A percentile compares a stretch with the other conserved stretches of the same genome.
These are phyloP conservation scores for Penicillium macrosclerotiorum DNA, from an alignment of 495 filamentous ascomycete species.

Conservation along the genomic window DNA sequence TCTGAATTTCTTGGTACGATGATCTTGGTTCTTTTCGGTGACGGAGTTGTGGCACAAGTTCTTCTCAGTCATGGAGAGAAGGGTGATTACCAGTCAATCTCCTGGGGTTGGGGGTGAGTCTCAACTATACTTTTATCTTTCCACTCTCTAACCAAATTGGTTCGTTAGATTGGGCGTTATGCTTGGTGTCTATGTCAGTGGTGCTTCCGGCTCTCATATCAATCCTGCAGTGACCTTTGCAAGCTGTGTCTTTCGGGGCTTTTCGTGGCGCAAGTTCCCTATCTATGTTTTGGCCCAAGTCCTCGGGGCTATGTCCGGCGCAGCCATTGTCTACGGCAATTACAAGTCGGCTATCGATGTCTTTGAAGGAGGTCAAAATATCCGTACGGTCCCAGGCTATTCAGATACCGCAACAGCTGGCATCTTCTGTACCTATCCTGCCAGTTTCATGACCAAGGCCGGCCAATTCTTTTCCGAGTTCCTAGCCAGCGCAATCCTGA, in stretches of 20 bases:
- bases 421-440: slow-evolving; percentile 67
- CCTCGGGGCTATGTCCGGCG: slow-evolving; percentile 53
- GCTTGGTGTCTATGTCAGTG: slow-evolving; percentile 63
- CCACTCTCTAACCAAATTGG: slow-evolving; percentile 5
- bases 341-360: slow-evolving; percentile 54
- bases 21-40: slow-evolving; percentile 62
- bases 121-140: neutral
- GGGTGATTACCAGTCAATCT: slow-evolving; percentile 59
- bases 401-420: slow-evolving; percentile 57
- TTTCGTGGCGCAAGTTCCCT: slow-evolving; percentile 60
- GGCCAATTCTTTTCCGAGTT: slow-evolving; percentile 65
- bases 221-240: slow-evolving; percentile 66
- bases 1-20: slow-evolving; percentile 65
- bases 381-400: slow-evolving; percentile 57
- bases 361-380: slow-evolving; percentile 52
- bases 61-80: slow-evolving; percentile 48
- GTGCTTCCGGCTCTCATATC: slow-evolving; percentile 58
- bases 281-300: slow-evolving; percentile 53
- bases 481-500: slow-evolving; percentile 56
- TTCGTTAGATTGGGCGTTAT: slow-evolving; percentile 52
- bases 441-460: slow-evolving; percentile 56
- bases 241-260: slow-evolving; percentile 59
- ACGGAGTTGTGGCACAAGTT: slow-evolving; percentile 61
- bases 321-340: slow-evolving; percentile 56
- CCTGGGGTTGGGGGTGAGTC: slow-evolving; percentile 62